phyloP scores from a whole-genome alignment of 2,329 filamentous ascomycete genomes.

The Septoria petroselini region DNA sequence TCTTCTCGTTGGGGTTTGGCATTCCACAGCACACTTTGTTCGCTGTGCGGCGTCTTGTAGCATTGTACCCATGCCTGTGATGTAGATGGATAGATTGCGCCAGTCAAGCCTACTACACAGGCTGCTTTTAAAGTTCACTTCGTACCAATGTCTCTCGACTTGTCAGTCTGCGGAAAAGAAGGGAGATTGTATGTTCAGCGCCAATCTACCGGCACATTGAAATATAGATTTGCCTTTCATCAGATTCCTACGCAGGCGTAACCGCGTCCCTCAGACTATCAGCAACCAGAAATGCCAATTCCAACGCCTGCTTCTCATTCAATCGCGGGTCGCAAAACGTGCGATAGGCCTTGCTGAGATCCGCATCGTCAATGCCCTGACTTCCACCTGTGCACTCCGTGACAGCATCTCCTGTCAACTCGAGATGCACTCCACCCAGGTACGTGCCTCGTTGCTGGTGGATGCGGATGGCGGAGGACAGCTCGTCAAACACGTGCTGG shows the following conservation, averaged over 20 bases:
- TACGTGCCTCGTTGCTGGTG: constrained; percentile 81
- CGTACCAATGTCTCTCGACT: too few species aligned
- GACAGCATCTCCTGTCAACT: constrained; percentile 91
- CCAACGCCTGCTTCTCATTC: constrained; percentile 96
- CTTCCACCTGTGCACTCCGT: constrained; percentile 94
- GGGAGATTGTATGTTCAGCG: too few species aligned
- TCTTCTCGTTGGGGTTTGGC: too few species aligned
- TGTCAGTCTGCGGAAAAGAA: too few species aligned
- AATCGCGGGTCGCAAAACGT: constrained; percentile 92
- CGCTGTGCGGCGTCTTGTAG: too few species aligned
- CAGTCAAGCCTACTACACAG: too few species aligned
- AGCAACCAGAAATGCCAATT: constrained; percentile 89
- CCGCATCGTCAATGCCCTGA: constrained; percentile 80
- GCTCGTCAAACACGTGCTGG: constrained; percentile 81
- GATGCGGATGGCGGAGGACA: constrained; percentile 77
- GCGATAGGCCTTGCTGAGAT: constrained; percentile 85
- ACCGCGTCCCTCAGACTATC: constrained; percentile 45
- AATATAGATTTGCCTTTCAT: too few species aligned
- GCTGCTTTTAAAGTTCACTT: too few species aligned
- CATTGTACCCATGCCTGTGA: too few species aligned
- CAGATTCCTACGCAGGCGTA: not conserved
- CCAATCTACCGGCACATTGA: too few species aligned
- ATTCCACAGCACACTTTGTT: too few species aligned
- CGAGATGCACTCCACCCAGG: constrained; percentile 89
- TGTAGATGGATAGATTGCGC: too few species aligned